A percentile compares a stretch with the other conserved stretches of the same genome.
Evolutionary conservation across 2,329 filamentous ascomycete genomes (phyloP).

Genomic region (Sclerotinia spermophila): DNA sequence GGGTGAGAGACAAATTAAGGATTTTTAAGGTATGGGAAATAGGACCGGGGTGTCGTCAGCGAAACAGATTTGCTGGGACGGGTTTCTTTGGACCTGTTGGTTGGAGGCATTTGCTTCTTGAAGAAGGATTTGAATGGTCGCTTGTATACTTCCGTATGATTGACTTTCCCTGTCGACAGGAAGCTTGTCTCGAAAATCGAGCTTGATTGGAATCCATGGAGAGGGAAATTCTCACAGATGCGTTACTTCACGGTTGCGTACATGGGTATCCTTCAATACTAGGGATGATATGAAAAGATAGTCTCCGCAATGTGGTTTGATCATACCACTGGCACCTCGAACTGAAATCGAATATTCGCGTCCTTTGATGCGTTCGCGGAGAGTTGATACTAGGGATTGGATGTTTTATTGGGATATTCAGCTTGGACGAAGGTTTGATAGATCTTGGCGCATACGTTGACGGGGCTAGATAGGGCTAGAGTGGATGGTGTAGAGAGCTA

Average conservation of each 20-base stretch:
- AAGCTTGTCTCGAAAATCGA: background rate
- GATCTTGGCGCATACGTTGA: background rate
- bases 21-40: background rate
- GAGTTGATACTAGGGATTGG: background rate
- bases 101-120: too few relatives aligned
- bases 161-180: background rate
- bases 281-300: background rate
- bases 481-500: background rate
- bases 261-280: background rate
- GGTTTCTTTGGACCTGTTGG: background rate
- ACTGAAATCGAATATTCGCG: background rate
- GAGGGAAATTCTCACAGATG: too few relatives aligned
- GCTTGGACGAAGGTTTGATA: background rate
- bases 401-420: background rate
- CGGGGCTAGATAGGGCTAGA: background rate
- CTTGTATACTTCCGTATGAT: background rate
- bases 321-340: background rate
- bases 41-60: background rate
- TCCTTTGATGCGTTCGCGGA: background rate
- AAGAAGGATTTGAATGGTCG: background rate
- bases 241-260: background rate
- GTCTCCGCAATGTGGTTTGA: background rate
- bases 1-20: background rate
- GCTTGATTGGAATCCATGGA: background rate
- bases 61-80: conserved; percentile 2